These are phyloP conservation scores for Lentinula aciculospora DNA, from an alignment of 768 basidiomycete genomes.

Conservation along the genomic window DNA sequence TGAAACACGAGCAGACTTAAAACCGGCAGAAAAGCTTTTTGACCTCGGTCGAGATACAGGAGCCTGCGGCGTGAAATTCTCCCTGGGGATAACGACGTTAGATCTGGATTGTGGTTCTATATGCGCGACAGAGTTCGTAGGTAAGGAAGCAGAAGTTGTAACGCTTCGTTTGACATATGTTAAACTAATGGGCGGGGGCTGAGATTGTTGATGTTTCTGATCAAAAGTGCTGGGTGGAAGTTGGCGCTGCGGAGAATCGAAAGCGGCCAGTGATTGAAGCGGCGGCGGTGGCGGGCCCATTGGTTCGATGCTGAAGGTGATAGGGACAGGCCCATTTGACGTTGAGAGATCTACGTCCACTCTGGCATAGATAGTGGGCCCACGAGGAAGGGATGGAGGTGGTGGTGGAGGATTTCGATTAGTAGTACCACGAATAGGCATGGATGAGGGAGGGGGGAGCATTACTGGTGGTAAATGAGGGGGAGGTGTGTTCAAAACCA, in stretches of 20 bases:
- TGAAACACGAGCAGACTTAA: constrained; percentile 33
- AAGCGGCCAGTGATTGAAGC: background rate
- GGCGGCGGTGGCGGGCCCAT: constrained; percentile 15
- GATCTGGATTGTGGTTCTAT: background rate
- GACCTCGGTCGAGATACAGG: constrained; percentile 57
- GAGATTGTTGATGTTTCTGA: background rate
- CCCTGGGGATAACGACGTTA: constrained; percentile 37
- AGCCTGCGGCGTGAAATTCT: constrained; percentile 60
- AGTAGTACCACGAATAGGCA: constrained; percentile 3
- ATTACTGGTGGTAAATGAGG: background rate
- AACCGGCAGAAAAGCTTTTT: constrained; percentile 66
- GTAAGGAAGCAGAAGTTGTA: background rate
- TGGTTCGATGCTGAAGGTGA: constrained; percentile 55
- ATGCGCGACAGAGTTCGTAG: background rate
- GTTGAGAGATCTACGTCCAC: constrained; percentile 44
- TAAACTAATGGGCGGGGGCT: background rate
- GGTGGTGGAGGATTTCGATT: constrained; percentile 8
- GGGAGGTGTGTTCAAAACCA: constrained; percentile 19
- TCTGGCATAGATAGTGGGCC: constrained; percentile 58
- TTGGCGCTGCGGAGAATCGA: background rate
- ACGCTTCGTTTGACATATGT: constrained; percentile 1
- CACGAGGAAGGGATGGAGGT: constrained; percentile 22
- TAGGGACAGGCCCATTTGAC: constrained; percentile 54
- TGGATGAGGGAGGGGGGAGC: constrained; percentile 5
- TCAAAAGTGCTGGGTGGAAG: background rate